These are phyloP conservation scores for Trametes pubescens DNA, from an alignment of 1,284 basidiomycete genomes.

Conservation along the genomic window DNA sequence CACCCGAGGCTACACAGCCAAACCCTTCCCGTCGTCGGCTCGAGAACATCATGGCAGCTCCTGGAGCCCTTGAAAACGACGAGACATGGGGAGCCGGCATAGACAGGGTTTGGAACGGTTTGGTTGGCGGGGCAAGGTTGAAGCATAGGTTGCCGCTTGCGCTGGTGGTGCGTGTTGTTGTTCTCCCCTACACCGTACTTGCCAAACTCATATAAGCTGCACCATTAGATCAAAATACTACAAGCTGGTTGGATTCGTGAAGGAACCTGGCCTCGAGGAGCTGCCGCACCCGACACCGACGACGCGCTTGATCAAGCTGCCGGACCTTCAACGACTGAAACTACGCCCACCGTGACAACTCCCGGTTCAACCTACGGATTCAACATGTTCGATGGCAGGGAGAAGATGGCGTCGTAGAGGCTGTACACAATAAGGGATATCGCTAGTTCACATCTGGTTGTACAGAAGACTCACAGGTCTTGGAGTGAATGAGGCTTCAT, in stretches of 20 bases:
- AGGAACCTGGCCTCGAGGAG: slow-evolving; percentile 73
- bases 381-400: background rate
- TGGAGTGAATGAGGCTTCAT: background rate
- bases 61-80: slow-evolving; percentile 58
- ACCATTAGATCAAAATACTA: slow-evolving; percentile 68
- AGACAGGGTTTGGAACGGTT: slow-evolving; percentile 67
- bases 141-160: slow-evolving; percentile 65
- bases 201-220: slow-evolving; percentile 20
- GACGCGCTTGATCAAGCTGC: slow-evolving; percentile 45
- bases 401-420: background rate
- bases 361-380: slow-evolving; percentile 13
- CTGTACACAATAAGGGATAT: background rate
- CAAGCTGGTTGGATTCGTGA: slow-evolving; percentile 79
- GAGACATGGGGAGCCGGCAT: slow-evolving; percentile 64
- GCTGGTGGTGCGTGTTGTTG: slow-evolving; percentile 60
- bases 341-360: slow-evolving; percentile 5
- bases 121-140: slow-evolving; percentile 63
- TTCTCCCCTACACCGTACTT: background rate
- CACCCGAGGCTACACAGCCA: slow-evolving; percentile 34
- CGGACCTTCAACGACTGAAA: slow-evolving; percentile 7
- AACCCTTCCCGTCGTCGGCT: slow-evolving; percentile 58
- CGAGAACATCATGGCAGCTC: slow-evolving; percentile 57
- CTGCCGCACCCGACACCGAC: slow-evolving; percentile 64
- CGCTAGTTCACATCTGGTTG: slow-evolving; percentile 2
- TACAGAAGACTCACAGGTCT: slow-evolving; percentile 21